phyloP scores from a whole-genome alignment of 2,329 filamentous ascomycete genomes.

The Thermomyces lanuginosus region DNA sequence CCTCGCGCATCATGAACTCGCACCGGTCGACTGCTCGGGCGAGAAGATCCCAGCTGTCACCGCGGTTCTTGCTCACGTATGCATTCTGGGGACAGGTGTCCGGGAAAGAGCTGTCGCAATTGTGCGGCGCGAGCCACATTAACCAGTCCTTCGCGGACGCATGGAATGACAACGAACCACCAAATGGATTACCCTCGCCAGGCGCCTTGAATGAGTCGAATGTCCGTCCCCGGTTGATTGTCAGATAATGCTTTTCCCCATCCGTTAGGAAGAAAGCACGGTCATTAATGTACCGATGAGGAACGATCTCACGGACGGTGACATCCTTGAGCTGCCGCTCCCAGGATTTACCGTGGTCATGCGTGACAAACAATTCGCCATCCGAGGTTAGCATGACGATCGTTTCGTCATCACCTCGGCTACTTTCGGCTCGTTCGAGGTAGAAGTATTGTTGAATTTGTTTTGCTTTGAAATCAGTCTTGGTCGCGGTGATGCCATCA shows the following conservation, averaged over 20 bases:
- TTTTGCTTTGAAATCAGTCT: slow-evolving; percentile 46
- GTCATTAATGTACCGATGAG: slow-evolving; percentile 68
- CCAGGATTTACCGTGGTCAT: slow-evolving; percentile 85
- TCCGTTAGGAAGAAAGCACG: slow-evolving; percentile 71
- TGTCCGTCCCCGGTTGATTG: slow-evolving; percentile 57
- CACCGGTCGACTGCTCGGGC: slow-evolving; percentile 63
- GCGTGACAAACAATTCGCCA: slow-evolving; percentile 53
- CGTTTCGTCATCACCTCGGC: slow-evolving; percentile 54
- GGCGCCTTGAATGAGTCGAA: slow-evolving; percentile 61
- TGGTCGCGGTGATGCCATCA: slow-evolving; percentile 47
- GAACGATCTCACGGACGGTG: slow-evolving; percentile 53
- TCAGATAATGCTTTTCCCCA: slow-evolving; percentile 56
- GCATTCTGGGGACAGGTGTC: slow-evolving; percentile 59
- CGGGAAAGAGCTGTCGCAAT: slow-evolving; percentile 46
- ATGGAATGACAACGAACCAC: slow-evolving; percentile 56
- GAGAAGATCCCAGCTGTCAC: slow-evolving; percentile 59
- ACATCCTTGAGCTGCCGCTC: slow-evolving; percentile 52
- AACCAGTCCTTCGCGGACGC: slow-evolving; percentile 75
- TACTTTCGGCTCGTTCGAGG: slow-evolving; percentile 57
- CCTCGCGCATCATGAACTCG: slow-evolving; percentile 61
- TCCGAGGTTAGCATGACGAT: slow-evolving; percentile 44
- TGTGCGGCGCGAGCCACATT: slow-evolving; percentile 63
- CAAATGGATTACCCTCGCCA: slow-evolving; percentile 36
- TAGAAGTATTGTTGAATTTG: slow-evolving; percentile 49
- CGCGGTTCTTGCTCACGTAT: slow-evolving; percentile 62